Evolutionary conservation across 106 monocot genomes (phyloP).

Genomic region (Ottelia alismoides): DNA sequence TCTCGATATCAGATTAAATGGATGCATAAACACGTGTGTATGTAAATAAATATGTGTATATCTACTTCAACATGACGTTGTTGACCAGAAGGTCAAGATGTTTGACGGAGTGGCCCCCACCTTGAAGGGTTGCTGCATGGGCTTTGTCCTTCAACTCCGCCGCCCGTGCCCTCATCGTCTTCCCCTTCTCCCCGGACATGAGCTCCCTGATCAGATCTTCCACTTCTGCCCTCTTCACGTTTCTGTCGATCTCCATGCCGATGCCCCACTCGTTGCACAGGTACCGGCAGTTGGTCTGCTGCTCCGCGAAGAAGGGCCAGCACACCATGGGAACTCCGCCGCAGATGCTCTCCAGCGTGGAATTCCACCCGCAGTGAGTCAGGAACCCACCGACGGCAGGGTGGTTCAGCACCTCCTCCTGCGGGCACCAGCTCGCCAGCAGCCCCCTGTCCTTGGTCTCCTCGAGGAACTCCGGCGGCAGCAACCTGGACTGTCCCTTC

Average conservation of each 20-base stretch:
- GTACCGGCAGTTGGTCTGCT: slow-evolving; percentile 8
- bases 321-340: slow-evolving; percentile 9
- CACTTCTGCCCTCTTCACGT: slow-evolving; percentile 13
- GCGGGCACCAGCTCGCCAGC: slow-evolving; percentile 12
- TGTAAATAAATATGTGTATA: too few relatives aligned
- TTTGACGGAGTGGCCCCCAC: too few relatives aligned
- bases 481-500: neutral
- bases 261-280: slow-evolving; percentile 7
- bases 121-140: neutral
- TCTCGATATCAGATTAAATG: too few relatives aligned
- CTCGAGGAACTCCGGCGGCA: slow-evolving; percentile 7
- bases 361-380: slow-evolving; percentile 22
- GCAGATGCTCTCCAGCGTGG: slow-evolving; percentile 13
- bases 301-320: slow-evolving; percentile 19
- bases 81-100: too few relatives aligned
- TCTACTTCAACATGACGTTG: too few relatives aligned
- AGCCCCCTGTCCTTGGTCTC: slow-evolving; percentile 1
- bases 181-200: slow-evolving; percentile 10
- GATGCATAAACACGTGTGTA: too few relatives aligned
- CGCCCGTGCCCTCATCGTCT: slow-evolving; percentile 1
- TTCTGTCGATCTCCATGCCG: slow-evolving; percentile 7
- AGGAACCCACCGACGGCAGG: slow-evolving; percentile 12
- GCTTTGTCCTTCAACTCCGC: neutral
- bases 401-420: slow-evolving; percentile 9
- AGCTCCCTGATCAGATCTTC: neutral